Evolutionary conservation across 1,284 basidiomycete species (phyloP), one percentile per base, ranked within the genome.

Genomic region (Ustilago lituana): DNA sequence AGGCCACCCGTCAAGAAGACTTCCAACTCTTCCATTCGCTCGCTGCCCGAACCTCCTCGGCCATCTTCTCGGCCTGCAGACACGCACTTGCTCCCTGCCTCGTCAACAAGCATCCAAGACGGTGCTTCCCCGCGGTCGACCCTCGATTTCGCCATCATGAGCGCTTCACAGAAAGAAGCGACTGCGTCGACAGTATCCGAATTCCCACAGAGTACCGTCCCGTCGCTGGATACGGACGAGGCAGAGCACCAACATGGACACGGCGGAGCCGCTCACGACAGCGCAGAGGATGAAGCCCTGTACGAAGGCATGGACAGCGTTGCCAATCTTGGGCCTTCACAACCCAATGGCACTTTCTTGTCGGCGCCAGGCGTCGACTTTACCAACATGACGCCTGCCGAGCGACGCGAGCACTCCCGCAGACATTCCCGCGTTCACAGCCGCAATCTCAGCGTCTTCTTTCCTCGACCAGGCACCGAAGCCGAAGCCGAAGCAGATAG

Each of bases 381-480:
- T 24, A 50, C 59, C 50, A 56, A 65, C 2, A 77, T 78, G 75
- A 61, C 70, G 9, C 44, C 63, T 3, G 75, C 78, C 1, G 77
- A 80, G 40, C 57, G 71, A 26, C 67, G 79, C 9, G 79, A 80
- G 40, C 79, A 81, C 38, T 80, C 78, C 22, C 70, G 79, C 35
- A 41, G 52, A 20, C 74, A 78, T 43, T 79, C 77, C n/a, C 37
- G 56, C 10, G 62, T 79, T 2, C 79, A 81, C 54, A 49, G 63
- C 19, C 71, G 79, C 44, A 81, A 81, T 41, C 60, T 81, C 9
- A 74, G 71, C 44, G 79, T 78, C 44, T 81, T 80, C 61, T 81
- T 81, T 57, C 79, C 79, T 14, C 65, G 62, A 4, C 79, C 79
- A 14, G 79, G 77, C 24, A 77, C 78, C 31, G 78, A 74, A 12